Base-by-base conservation (phyloP, 106 monocot genomes). In the Platanthera zijinensis region DNA sequence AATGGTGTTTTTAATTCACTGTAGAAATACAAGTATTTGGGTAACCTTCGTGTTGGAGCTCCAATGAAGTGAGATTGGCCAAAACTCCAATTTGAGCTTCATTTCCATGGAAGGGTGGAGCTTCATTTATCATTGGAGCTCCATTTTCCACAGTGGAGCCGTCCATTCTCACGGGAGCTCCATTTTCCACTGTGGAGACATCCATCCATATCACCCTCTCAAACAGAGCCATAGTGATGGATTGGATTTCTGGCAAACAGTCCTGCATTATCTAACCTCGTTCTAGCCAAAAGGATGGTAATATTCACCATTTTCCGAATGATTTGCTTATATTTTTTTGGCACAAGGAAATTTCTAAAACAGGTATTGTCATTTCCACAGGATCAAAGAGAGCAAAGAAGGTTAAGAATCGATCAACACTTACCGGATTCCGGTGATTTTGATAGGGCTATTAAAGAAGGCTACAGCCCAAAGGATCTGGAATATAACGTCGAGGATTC, bases 351-450 rank as follows among this genome's bases (percentile, higher is more conserved):
- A 64, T 8, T 64, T 64, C 28, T 3, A 64, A 30, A 7, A 30
- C 7, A 19, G 8, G 3, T 64, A 2, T 64, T 64, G 28, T 10
- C 64, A 64, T 64, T 30, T 64, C 64, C 25, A 64, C 32, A 66
- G 3, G 2, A 7, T 39, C 32, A 32, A 66, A 5, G 0, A 32
- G 11, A 66, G 66, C 32, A 4, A 32, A 66, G 28, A 32, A 3
- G 17, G 11, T 11, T 64, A 6, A 25, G 64, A 10, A 64, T 64
- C 64, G 32, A 66, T 0, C 32, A 30, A 66, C 12, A 25, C 66
- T 32, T 66, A 66, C 66, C 66, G 66, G 30, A 66, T 66, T 66
- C 66, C 66, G 32, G 25, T 30, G 66, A 66, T 66, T 12, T 66
- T 66, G 11, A 12, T 25, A 11, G 66, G 32, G 18, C 25, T 6